These are phyloP conservation scores for Tetrahymena borealis DNA, from an alignment of 73 alveolate species.

Conservation along the genomic window DNA sequence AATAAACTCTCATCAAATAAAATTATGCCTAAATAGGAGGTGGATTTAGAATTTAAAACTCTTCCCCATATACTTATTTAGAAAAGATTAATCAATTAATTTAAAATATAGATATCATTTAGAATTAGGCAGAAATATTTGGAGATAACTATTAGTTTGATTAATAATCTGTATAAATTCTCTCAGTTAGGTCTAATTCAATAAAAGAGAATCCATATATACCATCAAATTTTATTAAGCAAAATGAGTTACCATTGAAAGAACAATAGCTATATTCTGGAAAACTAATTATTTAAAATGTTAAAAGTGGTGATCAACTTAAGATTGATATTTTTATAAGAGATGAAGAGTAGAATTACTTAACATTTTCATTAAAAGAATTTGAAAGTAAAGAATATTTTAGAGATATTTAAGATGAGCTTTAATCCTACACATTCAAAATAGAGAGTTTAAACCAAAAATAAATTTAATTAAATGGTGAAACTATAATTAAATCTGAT, in stretches of 20 bases:
- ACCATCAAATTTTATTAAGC: too few species aligned
- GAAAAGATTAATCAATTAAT: too few species aligned
- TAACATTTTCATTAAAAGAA: too few species aligned
- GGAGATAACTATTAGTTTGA: background rate
- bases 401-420: too few species aligned
- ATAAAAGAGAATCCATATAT: too few species aligned
- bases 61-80: background rate
- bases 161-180: background rate
- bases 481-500: background rate
- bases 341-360: background rate
- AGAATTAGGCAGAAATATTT: background rate
- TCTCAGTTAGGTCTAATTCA: background rate
- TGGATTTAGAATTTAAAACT: background rate
- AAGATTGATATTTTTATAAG: background rate
- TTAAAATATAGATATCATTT: too few species aligned
- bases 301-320: background rate
- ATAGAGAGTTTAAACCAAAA: background rate
- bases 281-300: too few species aligned
- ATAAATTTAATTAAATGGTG: background rate
- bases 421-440: background rate
- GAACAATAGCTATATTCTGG: background rate
- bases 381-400: too few species aligned
- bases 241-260: too few species aligned
- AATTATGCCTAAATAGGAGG: background rate
- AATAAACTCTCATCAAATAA: background rate